phyloP scores from a whole-genome alignment of 208 protist genomes.

The Crithidia mellificae region DNA sequence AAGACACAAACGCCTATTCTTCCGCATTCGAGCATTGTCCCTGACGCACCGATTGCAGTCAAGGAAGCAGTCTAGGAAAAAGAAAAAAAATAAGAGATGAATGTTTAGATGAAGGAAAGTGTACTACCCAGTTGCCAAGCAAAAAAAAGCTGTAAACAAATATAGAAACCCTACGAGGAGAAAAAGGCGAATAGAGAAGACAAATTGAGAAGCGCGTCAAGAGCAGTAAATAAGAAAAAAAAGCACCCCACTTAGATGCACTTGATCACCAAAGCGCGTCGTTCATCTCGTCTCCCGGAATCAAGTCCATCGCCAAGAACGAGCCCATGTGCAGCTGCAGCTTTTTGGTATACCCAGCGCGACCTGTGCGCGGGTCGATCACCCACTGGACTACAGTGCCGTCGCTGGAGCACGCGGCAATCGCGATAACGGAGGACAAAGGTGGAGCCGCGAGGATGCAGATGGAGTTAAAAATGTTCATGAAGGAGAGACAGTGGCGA shows the following conservation, averaged over 20 bases:
- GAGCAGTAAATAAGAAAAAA: too few species aligned
- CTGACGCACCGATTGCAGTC: too few species aligned
- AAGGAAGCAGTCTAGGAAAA: too few species aligned
- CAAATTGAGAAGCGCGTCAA: too few species aligned
- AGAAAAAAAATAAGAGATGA: background rate
- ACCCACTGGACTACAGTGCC: conserved; percentile 83
- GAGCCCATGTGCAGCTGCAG: conserved; percentile 77
- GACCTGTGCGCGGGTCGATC: conserved; percentile 55
- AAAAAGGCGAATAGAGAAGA: too few species aligned
- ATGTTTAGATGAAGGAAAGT: too few species aligned
- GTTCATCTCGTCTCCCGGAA: conserved; percentile 29
- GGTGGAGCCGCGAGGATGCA: conserved; percentile 68
- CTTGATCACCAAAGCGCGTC: conserved; percentile 23
- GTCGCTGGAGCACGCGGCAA: conserved; percentile 79
- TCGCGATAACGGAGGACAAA: conserved; percentile 64
- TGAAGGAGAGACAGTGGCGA: conserved; percentile 80
- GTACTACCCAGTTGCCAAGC: too few species aligned
- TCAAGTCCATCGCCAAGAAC: conserved; percentile 67
- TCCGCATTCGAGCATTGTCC: too few species aligned
- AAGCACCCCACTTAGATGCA: too few species aligned
- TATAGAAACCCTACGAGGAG: too few species aligned
- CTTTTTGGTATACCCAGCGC: conserved; percentile 66
- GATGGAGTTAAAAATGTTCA: conserved; percentile 84
- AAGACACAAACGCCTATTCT: too few species aligned
- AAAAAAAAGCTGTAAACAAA: too few species aligned